Percentiles rank a stretch among this genome's conserved stretches.
These are phyloP conservation scores for Neocatenulostroma microsporum DNA, from an alignment of 2,329 filamentous ascomycete genomes.

Conservation along the genomic window DNA sequence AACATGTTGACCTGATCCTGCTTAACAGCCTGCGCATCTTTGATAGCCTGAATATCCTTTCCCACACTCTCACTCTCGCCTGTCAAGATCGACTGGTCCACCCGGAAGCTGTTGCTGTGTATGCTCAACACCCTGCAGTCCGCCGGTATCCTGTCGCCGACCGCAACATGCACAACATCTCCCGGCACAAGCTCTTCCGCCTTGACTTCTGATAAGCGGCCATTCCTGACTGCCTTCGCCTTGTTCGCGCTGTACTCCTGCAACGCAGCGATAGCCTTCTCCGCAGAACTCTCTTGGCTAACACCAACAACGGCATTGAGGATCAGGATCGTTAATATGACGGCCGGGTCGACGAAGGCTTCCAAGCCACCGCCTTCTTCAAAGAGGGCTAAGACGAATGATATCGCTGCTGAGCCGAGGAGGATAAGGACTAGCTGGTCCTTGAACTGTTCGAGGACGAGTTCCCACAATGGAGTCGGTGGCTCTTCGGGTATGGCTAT, in stretches of 20 bases:
- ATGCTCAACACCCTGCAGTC: slow-evolving; percentile 86
- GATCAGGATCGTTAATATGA: slow-evolving; percentile 94
- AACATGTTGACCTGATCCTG: slow-evolving; percentile 98
- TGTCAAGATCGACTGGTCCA: slow-evolving; percentile 95
- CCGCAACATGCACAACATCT: slow-evolving; percentile 77
- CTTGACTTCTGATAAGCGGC: slow-evolving; percentile 72
- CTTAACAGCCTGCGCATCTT: slow-evolving; percentile 79
- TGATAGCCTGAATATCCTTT: slow-evolving; percentile 65
- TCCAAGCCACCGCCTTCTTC: slow-evolving; percentile 93
- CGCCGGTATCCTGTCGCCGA: slow-evolving; percentile 89
- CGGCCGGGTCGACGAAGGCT: slow-evolving; percentile 90
- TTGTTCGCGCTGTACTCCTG: slow-evolving; percentile 99
- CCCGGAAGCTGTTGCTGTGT: slow-evolving; percentile 92
- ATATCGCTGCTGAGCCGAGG: slow-evolving; percentile 83
- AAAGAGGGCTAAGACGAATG: slow-evolving; percentile 85
- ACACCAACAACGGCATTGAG: slow-evolving; percentile 96
- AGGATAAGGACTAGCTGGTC: slow-evolving; percentile 96
- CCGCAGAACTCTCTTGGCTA: slow-evolving; percentile 95
- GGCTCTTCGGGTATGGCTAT: slow-evolving; percentile 77
- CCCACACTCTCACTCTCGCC: slow-evolving; percentile 95
- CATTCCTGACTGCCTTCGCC: slow-evolving; percentile 84
- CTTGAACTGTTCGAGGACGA: slow-evolving; percentile 98
- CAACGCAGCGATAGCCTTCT: slow-evolving; percentile 94
- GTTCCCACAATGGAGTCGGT: slow-evolving; percentile 89
- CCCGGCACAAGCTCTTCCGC: slow-evolving; percentile 96